These are phyloP conservation scores for Rhododendron mucronatum DNA, from an alignment of 148 eudicot genomes.

Conservation along the genomic window DNA sequence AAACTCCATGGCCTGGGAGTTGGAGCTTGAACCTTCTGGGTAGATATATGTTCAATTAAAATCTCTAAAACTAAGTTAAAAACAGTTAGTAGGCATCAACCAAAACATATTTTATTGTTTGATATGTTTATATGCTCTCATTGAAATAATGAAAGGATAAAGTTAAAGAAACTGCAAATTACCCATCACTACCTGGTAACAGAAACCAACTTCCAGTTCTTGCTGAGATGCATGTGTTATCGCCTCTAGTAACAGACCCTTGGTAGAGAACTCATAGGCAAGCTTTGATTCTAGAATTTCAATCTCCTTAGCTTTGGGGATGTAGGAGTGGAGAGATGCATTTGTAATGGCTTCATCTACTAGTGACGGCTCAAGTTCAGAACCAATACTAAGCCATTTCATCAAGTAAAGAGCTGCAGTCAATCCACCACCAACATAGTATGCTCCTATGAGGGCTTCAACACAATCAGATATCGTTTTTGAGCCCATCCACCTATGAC, in stretches of 20 bases:
- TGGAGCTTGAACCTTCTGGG: background rate
- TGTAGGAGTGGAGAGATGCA: constrained; percentile 52
- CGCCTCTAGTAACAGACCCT: constrained; percentile 86
- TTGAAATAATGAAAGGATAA: background rate
- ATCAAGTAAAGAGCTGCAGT: constrained; percentile 65
- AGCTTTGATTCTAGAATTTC: constrained; percentile 58
- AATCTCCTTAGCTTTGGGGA: constrained; percentile 50
- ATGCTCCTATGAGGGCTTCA: constrained; percentile 95
- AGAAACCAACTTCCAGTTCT: constrained; percentile 43
- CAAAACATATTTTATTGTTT: background rate
- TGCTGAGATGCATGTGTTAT: constrained; percentile 61
- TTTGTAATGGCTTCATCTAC: constrained; percentile 52
- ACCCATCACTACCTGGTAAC: constrained; percentile 47
- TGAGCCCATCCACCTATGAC: constrained; percentile 90
- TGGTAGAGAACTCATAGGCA: constrained; percentile 57
- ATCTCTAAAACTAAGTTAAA: background rate
- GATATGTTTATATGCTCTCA: background rate
- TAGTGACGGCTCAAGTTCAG: constrained; percentile 42
- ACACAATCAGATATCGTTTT: constrained; percentile 88
- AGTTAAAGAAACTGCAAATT: background rate
- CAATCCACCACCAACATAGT: constrained; percentile 89
- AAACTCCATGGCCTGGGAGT: background rate
- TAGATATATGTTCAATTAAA: background rate
- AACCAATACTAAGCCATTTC: constrained; percentile 86
- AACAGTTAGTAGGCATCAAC: background rate